These are phyloP conservation scores for Westerdykella ornata DNA, from an alignment of 2,329 filamentous ascomycete species.

Conservation along the genomic window DNA sequence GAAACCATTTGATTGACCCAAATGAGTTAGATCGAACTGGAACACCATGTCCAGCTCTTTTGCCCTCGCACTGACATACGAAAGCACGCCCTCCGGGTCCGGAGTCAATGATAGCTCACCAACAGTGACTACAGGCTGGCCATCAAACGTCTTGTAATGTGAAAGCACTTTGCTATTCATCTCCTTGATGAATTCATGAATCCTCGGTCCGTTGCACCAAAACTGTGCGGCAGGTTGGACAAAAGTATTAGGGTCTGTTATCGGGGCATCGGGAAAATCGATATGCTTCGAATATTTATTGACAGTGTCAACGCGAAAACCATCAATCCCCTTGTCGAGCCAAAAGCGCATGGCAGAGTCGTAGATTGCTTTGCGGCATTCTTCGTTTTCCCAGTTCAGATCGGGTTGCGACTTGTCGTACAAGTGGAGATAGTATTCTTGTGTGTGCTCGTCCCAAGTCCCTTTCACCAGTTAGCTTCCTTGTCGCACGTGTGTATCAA, in stretches of 20 bases:
- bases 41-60: conserved; percentile 46
- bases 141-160: conserved; percentile 47
- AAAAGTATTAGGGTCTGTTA: conserved; percentile 36
- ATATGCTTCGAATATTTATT: conserved; percentile 45
- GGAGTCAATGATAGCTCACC: conserved; percentile 51
- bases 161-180: conserved; percentile 48
- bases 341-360: conserved; percentile 43
- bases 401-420: conserved; percentile 45
- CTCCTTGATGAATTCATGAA: conserved; percentile 53
- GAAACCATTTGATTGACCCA: conserved; percentile 32
- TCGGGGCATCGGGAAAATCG: conserved; percentile 38
- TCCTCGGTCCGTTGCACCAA: conserved; percentile 52
- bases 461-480: conserved; percentile 6
- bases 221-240: conserved; percentile 46
- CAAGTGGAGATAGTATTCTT: conserved; percentile 44
- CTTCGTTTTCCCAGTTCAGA: conserved; percentile 45
- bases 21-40: conserved; percentile 40
- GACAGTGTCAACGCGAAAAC: conserved; percentile 46
- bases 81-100: conserved; percentile 39
- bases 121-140: conserved; percentile 44
- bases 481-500: conserved; percentile 3
- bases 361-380: conserved; percentile 42
- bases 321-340: conserved; percentile 43
- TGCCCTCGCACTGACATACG: conserved; percentile 37
- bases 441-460: conserved; percentile 44